These are phyloP conservation scores for Pseudozyma sp. DNA, from an alignment of 1,284 basidiomycete species.

Conservation along the genomic window DNA sequence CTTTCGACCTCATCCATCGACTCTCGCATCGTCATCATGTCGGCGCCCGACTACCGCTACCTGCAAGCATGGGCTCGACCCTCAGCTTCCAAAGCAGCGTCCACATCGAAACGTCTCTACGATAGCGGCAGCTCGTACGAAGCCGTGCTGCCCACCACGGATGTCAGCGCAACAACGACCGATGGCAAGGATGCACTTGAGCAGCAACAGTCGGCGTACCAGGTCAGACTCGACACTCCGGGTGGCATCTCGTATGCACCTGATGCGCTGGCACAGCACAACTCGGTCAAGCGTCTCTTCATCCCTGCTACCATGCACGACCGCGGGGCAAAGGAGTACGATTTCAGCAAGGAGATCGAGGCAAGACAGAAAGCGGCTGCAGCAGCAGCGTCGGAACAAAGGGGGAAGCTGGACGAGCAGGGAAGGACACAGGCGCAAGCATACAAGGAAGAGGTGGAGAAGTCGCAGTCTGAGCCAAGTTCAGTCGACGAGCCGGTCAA, in stretches of 20 bases:
- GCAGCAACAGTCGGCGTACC: constrained; percentile 28
- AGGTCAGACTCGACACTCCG: constrained; percentile 63
- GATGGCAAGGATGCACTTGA: constrained; percentile 18
- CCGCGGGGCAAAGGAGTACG: constrained; percentile 30
- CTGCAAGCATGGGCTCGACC: constrained; percentile 53
- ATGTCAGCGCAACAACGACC: constrained; percentile 17
- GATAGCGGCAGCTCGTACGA: constrained; percentile 31
- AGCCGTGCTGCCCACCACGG: constrained; percentile 33
- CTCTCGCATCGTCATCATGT: constrained; percentile 5
- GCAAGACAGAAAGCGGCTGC: constrained; percentile 2
- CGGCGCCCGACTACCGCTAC: constrained; percentile 54
- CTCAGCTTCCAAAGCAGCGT: constrained; percentile 19
- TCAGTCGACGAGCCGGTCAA: not conserved
- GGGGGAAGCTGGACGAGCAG: constrained; percentile 18
- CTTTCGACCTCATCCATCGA: not conserved
- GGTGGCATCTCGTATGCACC: constrained; percentile 65
- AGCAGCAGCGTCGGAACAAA: not conserved
- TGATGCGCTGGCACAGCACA: constrained; percentile 57
- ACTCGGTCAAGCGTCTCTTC: constrained; percentile 60
- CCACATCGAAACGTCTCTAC: constrained; percentile 19
- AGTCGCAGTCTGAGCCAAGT: not conserved
- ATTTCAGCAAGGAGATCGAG: constrained; percentile 53
- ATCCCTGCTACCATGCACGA: constrained; percentile 44
- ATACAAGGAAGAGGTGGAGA: constrained; percentile 36
- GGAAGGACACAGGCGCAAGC: constrained; percentile 40